Conservation (phyloP, 495 filamentous ascomycete species). For the Articulospora tetracladia region DNA sequence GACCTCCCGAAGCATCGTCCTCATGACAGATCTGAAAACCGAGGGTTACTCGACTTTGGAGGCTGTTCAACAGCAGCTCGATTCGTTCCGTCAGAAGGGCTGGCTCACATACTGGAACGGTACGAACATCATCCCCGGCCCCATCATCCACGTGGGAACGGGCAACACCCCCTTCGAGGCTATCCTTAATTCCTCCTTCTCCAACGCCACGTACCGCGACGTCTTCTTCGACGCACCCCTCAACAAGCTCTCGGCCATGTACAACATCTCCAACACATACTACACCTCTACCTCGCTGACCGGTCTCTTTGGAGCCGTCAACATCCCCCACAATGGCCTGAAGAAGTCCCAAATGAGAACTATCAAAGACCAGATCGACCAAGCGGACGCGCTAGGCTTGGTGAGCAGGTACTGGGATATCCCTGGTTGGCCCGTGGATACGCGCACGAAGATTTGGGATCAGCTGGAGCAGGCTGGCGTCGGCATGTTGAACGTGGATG, state of each 20-base stretch:
- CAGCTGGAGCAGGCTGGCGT: slow-evolving; percentile 15
- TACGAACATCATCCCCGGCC: slow-evolving; percentile 30
- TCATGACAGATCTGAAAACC: slow-evolving; percentile 46
- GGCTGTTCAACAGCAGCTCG: slow-evolving; percentile 34
- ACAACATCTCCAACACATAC: slow-evolving; percentile 39
- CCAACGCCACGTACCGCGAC: slow-evolving; percentile 39
- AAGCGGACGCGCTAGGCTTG: slow-evolving; percentile 12
- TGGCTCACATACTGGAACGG: slow-evolving; percentile 41
- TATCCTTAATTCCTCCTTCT: slow-evolving; percentile 31
- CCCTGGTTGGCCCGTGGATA: slow-evolving; percentile 17
- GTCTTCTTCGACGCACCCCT: slow-evolving; percentile 51
- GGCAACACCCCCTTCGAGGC: slow-evolving; percentile 44
- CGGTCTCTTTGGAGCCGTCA: not conserved
- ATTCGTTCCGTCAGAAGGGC: slow-evolving; percentile 35
- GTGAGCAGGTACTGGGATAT: slow-evolving; percentile 25
- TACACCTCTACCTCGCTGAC: slow-evolving; percentile 44
- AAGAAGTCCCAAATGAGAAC: slow-evolving; percentile 23
- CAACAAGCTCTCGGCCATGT: slow-evolving; percentile 23
- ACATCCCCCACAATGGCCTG: slow-evolving; percentile 24
- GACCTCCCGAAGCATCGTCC: slow-evolving; percentile 31
- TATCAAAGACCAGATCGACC: slow-evolving; percentile 12
- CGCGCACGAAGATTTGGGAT: slow-evolving; percentile 13
- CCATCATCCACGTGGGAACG: slow-evolving; percentile 41
- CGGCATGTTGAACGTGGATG: slow-evolving; percentile 21
- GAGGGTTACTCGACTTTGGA: slow-evolving; percentile 34